Evolutionary conservation across 2,329 filamentous ascomycete species (phyloP).

Genomic region (Sarocladium oryzae): DNA sequence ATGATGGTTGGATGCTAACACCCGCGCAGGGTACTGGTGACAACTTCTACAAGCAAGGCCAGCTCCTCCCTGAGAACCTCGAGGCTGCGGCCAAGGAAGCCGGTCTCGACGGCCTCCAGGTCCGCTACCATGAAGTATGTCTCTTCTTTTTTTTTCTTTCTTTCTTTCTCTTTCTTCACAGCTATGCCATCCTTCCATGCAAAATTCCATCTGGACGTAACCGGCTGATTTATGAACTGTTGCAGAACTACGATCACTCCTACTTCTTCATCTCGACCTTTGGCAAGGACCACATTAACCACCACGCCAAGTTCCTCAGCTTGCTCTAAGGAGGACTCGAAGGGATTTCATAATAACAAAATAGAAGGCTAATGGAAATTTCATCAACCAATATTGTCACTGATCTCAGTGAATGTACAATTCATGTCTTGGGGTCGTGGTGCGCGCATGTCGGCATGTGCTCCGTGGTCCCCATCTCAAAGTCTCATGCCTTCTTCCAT

Average conservation of each 20-base stretch:
- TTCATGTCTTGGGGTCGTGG: not conserved
- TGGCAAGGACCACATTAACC: conserved; percentile 81
- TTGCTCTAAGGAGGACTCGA: conserved; percentile 13
- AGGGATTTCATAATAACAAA: not conserved
- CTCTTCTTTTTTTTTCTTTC: no score
- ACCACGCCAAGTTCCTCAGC: conserved; percentile 77
- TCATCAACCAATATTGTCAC: not conserved
- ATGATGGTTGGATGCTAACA: conserved; percentile 53
- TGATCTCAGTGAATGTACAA: no score
- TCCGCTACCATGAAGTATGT: conserved; percentile 73
- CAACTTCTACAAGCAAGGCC: conserved; percentile 92
- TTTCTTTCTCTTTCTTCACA: no score
- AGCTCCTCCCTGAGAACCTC: conserved; percentile 92
- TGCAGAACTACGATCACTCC: conserved; percentile 84
- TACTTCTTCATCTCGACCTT: conserved; percentile 96
- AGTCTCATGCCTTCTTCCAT: no score
- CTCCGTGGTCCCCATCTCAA: no score
- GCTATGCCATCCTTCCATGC: not conserved
- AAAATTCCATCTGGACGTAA: no score
- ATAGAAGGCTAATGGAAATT: not conserved
- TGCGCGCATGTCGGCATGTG: no score
- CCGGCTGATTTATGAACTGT: not conserved
- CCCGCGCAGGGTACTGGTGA: conserved; percentile 72
- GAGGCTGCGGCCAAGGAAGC: conserved; percentile 69
- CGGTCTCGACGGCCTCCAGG: conserved; percentile 63